A percentile compares a stretch with the other conserved stretches of the same genome.
Evolutionary conservation across 208 protist species (phyloP).

Genomic region (Trichomonas gallinae): DNA sequence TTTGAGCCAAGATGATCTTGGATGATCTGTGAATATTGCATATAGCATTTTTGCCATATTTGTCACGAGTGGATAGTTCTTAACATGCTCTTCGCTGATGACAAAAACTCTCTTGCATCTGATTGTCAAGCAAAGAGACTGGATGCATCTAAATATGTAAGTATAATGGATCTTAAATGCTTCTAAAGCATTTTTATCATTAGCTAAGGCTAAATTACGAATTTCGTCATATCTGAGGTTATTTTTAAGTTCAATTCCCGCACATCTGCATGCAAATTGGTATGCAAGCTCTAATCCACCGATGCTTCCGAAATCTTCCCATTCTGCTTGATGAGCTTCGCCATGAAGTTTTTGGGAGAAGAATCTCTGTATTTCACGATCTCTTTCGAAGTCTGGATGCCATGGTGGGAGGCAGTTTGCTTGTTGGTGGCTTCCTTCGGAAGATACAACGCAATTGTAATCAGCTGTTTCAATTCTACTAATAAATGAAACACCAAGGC

Average conservation of each 20-base stretch:
- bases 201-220: background rate
- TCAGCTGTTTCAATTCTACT: background rate
- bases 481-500: background rate
- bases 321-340: background rate
- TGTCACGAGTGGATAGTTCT: background rate
- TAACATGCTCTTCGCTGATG: background rate
- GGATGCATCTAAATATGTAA: background rate
- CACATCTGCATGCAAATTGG: background rate
- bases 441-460: slow-evolving; percentile 18
- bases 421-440: background rate
- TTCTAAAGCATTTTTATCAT: background rate
- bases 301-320: background rate
- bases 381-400: background rate
- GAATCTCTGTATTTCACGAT: background rate
- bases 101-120: background rate
- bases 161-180: background rate
- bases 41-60: background rate
- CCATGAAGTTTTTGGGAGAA: background rate
- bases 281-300: background rate
- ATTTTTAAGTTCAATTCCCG: background rate
- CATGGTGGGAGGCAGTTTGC: background rate
- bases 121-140: background rate
- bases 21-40: background rate
- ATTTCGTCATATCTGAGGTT: background rate
- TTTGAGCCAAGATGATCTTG: background rate